A percentile compares a stretch with the other conserved stretches of the same genome.
phyloP scores from a whole-genome alignment of 352 stramenopile genomes.

The Halophytophthora polymorphica region DNA sequence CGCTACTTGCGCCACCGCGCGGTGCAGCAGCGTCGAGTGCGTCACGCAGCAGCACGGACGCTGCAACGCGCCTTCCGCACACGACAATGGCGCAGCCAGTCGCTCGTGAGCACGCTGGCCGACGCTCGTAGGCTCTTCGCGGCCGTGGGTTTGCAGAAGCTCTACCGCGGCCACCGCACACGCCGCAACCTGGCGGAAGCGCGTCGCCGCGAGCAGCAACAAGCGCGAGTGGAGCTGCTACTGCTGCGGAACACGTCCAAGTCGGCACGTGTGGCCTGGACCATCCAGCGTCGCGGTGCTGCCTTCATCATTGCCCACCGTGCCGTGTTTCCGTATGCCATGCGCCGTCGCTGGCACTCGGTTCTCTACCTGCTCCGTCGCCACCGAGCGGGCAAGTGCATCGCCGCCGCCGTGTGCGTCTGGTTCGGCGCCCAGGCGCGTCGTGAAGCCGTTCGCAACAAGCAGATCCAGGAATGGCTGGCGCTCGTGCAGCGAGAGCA shows the following conservation, averaged over 20 bases:
- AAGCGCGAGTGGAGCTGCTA: conserved; percentile 27
- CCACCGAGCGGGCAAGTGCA: conserved; percentile 14
- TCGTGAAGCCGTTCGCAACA: conserved; percentile 9
- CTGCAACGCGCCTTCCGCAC: conserved; percentile 40
- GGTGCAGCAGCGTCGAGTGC: conserved; percentile 20
- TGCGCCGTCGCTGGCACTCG: conserved; percentile 29
- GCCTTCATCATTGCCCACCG: conserved; percentile 39
- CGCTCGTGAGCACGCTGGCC: conserved; percentile 32
- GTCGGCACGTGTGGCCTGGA: conserved; percentile 36
- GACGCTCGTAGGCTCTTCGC: conserved; percentile 31
- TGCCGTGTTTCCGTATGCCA: conserved; percentile 39
- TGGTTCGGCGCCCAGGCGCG: conserved; percentile 18
- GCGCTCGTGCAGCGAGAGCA: conserved; percentile 23
- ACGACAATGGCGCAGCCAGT: conserved; percentile 33
- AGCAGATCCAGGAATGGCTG: conserved; percentile 27
- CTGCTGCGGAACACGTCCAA: conserved; percentile 39
- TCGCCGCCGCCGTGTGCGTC: conserved; percentile 11
- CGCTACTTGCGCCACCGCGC: conserved; percentile 23
- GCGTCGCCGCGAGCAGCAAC: conserved; percentile 16
- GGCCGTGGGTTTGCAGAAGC: conserved; percentile 38
- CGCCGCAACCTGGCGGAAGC: conserved; percentile 14
- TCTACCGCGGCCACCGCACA: conserved; percentile 32
- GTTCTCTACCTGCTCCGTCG: conserved; percentile 20
- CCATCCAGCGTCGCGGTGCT: conserved; percentile 43
- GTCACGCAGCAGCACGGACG: conserved; percentile 21